Percentiles rank a stretch among this genome's conserved stretches.
These are phyloP conservation scores for Ettlia oleoabundans DNA, from an alignment of 139 green algal species.

Conservation along the genomic window DNA sequence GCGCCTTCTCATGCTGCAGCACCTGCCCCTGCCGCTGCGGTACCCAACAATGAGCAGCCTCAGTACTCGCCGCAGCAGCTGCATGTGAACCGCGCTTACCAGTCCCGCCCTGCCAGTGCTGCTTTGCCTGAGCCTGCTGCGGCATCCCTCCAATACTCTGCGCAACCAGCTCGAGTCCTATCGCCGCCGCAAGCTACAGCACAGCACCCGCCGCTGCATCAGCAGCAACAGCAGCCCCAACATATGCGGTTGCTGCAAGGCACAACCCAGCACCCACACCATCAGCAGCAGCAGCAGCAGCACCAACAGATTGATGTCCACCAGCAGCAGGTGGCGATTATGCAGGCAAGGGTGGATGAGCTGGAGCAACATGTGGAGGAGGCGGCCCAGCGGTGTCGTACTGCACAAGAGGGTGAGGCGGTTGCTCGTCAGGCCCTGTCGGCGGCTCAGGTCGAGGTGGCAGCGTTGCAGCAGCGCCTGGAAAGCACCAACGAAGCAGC, in stretches of 20 bases:
- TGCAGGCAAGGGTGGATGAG: not conserved
- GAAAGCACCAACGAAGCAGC: constrained; percentile 6
- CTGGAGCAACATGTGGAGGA: not conserved
- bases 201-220: not conserved
- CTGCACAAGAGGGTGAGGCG: not conserved
- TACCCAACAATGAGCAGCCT: not conserved
- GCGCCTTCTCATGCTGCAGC: not conserved
- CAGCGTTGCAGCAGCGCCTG: constrained; percentile 16
- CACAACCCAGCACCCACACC: not conserved
- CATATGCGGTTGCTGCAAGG: not conserved
- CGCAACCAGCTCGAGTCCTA: not conserved
- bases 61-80: not conserved
- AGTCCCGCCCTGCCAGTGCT: constrained; percentile 2
- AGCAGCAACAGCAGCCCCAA: not conserved
- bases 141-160: not conserved
- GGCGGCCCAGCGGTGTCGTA: not conserved
- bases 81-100: constrained; percentile 6
- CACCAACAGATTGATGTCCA: not conserved
- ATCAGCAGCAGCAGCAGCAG: not conserved
- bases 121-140: not conserved
- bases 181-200: no score
- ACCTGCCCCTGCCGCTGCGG: no score
- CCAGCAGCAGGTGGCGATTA: not conserved
- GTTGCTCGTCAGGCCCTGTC: not conserved
- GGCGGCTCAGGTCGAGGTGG: not conserved